Evolutionary conservation across 2,329 filamentous ascomycete species (phyloP), one percentile per base, ranked within the genome.

Genomic region (Ceratocystis destructans): DNA sequence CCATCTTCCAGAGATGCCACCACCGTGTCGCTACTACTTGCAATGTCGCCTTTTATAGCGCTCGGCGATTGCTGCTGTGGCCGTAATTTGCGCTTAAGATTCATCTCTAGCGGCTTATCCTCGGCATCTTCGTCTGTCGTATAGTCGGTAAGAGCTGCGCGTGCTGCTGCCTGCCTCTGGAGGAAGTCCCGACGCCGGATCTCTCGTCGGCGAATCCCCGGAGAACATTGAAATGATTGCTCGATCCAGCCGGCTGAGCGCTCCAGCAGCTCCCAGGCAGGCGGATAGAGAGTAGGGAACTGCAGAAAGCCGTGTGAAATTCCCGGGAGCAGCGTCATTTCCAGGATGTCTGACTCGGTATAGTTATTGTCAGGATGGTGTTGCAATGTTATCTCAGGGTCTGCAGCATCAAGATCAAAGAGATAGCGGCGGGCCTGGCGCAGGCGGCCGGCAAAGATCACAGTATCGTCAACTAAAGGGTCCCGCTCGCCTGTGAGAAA

Each of bases 401-500:
- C 68, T 22, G 61, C 68, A 41, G 67, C 66, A 62, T 70, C 37
- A 20, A 62, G 12, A 0, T 67, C 61, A 20, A 67, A 68, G n/a
- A 70, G 37, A 48, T 62, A 50, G 25, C 68, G 68, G 22, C 69
- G 66, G 1, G 70, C 71, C 69, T 92, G 85, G 5, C 91, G 82
- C n/a, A 99, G 76, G 0, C 93, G 80, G 0, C 93, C 94, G 0
- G 94, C 92, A 72, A 99, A 96, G 69, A 99, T 92, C 61, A 96
- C 90, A 0, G 94, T 99, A 74, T 99, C 94, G 73, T 99, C 94
- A 0, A 97, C 94, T 0, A 99, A 78, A 0, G 94, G 94, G 73
- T 99, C 94, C 37, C 93, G 87, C 77, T 99, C 94, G 62, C 94
- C 94, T 0, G 94, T 97, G 64, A 97, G 79, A 71, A 99, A 91